These are phyloP conservation scores for Chaetothyriales sp. DNA, from an alignment of 2,329 filamentous ascomycete genomes.

Conservation along the genomic window DNA sequence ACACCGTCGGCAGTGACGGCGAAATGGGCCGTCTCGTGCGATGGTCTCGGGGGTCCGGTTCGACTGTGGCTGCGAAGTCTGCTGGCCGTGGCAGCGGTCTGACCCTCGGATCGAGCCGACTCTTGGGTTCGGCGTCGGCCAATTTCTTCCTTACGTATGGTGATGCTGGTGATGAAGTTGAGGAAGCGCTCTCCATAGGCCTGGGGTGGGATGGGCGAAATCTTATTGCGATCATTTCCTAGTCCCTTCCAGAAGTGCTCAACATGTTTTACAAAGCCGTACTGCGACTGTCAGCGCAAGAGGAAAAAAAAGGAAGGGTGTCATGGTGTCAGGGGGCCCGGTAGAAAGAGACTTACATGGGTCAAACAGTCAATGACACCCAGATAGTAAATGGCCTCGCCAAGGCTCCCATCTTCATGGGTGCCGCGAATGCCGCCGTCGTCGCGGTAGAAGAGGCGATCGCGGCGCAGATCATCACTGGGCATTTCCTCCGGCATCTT, in stretches of 20 bases:
- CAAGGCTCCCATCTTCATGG: constrained; percentile 71
- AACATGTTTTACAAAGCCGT: constrained; percentile 83
- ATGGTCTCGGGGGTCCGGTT: neutral
- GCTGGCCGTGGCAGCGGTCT: constrained; percentile 3
- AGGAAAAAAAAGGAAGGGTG: no score
- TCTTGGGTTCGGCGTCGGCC: constrained; percentile 35
- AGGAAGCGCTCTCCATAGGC: constrained; percentile 89
- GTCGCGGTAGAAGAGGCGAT: constrained; percentile 81
- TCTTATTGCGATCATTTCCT: constrained; percentile 67
- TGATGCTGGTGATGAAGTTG: constrained; percentile 79
- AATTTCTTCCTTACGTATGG: constrained; percentile 77
- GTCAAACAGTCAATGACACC: constrained; percentile 98
- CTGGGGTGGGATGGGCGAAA: constrained; percentile 80
- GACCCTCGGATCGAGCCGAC: constrained; percentile 5
- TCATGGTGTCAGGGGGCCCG: constrained; percentile 4
- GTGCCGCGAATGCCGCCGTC: constrained; percentile 89
- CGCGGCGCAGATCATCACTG: constrained; percentile 49
- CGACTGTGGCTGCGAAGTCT: neutral
- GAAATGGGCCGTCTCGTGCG: neutral
- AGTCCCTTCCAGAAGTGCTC: constrained; percentile 97
- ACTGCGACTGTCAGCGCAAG: constrained; percentile 39
- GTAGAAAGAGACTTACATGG: constrained; percentile 51
- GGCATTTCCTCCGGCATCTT: constrained; percentile 85
- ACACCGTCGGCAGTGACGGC: neutral
- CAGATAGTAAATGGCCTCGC: constrained; percentile 91